These are phyloP conservation scores for Xerocomellus chrysenteron DNA, from an alignment of 768 basidiomycete species.

Conservation along the genomic window DNA sequence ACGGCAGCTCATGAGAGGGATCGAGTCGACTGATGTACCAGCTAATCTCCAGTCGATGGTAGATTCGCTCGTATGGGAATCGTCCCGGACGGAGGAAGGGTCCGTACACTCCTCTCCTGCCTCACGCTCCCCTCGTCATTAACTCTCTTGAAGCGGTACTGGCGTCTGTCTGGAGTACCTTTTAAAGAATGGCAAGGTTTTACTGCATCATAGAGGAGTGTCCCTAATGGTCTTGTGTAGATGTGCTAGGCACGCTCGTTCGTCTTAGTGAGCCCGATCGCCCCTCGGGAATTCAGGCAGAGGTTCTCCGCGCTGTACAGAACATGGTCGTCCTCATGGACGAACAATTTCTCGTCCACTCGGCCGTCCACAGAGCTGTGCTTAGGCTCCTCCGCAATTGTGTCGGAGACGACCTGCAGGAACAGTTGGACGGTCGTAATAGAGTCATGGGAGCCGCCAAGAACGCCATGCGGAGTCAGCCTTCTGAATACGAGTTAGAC, in stretches of 20 bases:
- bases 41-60: conserved; percentile 74
- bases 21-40: conserved; percentile 79
- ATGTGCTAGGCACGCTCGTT: conserved; percentile 82
- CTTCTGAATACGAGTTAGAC: conserved; percentile 90
- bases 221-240: conserved; percentile 36
- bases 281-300: conserved; percentile 87
- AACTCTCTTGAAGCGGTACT: conserved; percentile 56
- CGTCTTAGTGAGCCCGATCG: conserved; percentile 81
- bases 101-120: conserved; percentile 40
- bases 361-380: conserved; percentile 86
- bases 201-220: not conserved
- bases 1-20: conserved; percentile 79
- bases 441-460: conserved; percentile 84
- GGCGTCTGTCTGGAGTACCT: conserved; percentile 91
- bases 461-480: conserved; percentile 60
- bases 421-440: conserved; percentile 76
- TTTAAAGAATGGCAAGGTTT: conserved; percentile 71
- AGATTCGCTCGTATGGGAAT: conserved; percentile 83
- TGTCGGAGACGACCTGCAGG: conserved; percentile 89
- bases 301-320: conserved; percentile 82
- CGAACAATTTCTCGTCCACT: conserved; percentile 91
- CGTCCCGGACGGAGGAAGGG: conserved; percentile 84
- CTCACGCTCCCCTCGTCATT: conserved; percentile 3
- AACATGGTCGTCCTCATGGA: conserved; percentile 91
- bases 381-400: conserved; percentile 82